A percentile compares a stretch with the other conserved stretches of the same genome.
Conservation (phyloP, 495 filamentous ascomycete species). For the Lasiosphaeria ovina region DNA sequence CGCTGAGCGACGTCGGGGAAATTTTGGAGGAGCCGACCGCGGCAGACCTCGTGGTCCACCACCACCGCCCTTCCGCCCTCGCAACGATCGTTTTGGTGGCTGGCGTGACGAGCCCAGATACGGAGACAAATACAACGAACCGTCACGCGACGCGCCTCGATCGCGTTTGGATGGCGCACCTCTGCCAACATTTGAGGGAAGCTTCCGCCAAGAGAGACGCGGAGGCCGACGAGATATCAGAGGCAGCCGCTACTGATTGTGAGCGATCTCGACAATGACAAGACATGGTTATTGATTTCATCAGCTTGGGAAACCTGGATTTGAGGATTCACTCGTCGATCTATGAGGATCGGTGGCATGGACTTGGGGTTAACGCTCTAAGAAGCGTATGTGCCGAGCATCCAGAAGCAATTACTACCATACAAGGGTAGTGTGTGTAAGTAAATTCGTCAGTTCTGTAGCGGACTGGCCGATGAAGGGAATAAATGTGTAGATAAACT, state of each 20-base stretch:
- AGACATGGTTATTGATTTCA: too few species aligned
- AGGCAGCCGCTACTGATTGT: neutral
- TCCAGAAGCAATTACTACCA: too few species aligned
- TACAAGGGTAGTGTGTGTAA: too few species aligned
- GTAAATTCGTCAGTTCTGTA: too few species aligned
- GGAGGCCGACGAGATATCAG: constrained; percentile 12
- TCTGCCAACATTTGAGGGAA: constrained; percentile 25
- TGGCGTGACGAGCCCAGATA: constrained; percentile 4
- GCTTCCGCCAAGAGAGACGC: constrained; percentile 13
- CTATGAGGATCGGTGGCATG: too few species aligned
- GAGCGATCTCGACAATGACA: too few species aligned
- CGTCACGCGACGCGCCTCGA: constrained; percentile 21
- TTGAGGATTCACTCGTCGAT: too few species aligned
- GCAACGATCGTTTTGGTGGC: constrained; percentile 4
- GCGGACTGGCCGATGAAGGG: too few species aligned
- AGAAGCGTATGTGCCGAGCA: too few species aligned
- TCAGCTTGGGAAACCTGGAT: too few species aligned
- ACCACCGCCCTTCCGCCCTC: neutral
- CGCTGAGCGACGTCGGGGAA: constrained; percentile 24
- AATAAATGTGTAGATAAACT: too few species aligned
- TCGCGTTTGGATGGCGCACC: constrained; percentile 31
- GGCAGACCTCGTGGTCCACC: constrained; percentile 10
- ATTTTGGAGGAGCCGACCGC: constrained; percentile 7
- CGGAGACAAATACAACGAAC: neutral
- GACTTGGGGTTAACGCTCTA: too few species aligned